Percentiles rank a stretch among this genome's conserved stretches.
Conservation (phyloP, 306 rosid species). For the Cucumis melo region DNA sequence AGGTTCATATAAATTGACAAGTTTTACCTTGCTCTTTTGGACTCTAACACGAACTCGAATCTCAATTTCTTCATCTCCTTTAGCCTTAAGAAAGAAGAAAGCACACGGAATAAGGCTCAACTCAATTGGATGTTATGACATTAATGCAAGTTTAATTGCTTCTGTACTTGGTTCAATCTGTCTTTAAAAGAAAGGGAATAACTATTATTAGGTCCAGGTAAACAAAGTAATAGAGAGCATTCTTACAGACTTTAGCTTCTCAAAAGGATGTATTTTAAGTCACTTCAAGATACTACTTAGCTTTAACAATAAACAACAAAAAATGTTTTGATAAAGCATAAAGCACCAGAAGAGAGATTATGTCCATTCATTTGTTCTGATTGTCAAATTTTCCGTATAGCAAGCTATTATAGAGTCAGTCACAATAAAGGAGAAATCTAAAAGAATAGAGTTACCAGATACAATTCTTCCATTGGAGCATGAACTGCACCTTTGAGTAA, state of each 20-base stretch:
- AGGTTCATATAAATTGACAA: not conserved
- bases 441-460: constrained; percentile 43
- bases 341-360: not conserved
- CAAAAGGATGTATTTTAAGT: constrained; percentile 79
- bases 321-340: not conserved
- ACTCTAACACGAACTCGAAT: constrained; percentile 86
- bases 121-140: not conserved
- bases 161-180: not conserved
- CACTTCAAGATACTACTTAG: constrained; percentile 2
- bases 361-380: not conserved
- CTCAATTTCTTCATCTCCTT: constrained; percentile 98
- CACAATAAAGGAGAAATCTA: not conserved
- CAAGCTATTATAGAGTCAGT: not conserved
- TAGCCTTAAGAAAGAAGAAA: constrained; percentile 34
- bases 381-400: not conserved
- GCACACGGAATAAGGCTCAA: constrained; percentile 7
- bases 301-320: not conserved
- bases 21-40: constrained; percentile 86
- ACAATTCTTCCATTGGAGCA: constrained; percentile 97
- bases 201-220: not conserved
- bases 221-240: constrained; percentile 10
- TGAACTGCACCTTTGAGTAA: constrained; percentile 95
- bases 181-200: not conserved
- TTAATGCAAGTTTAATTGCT: not conserved
- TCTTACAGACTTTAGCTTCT: constrained; percentile 99